phyloP scores from a whole-genome alignment of 2,329 filamentous ascomycete species.

The Pyricularia grisea region DNA sequence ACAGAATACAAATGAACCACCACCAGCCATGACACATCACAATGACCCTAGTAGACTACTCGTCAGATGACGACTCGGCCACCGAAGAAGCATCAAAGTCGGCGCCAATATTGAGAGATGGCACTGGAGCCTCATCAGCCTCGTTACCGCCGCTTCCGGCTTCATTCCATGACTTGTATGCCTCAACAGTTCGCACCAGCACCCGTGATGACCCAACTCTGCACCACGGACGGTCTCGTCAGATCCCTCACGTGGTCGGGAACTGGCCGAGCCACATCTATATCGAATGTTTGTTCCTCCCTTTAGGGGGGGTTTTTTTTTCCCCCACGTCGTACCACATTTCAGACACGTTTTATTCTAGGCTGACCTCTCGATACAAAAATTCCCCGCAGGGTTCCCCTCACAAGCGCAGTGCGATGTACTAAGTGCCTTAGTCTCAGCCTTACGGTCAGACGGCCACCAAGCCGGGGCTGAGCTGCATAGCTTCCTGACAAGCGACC shows the following conservation, averaged over 20 bases:
- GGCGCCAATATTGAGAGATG: neutral
- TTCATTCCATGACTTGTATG: conserved; percentile 83
- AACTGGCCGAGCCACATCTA: conserved; percentile 93
- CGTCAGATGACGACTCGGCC: conserved; percentile 14
- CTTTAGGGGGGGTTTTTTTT: conserved; percentile 9
- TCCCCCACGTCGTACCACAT: neutral
- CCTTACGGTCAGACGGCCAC: conserved; percentile 19
- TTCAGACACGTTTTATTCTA: neutral
- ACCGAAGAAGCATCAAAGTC: neutral
- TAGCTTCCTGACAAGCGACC: conserved; percentile 66
- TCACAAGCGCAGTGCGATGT: conserved; percentile 32
- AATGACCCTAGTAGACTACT: conserved; percentile 30
- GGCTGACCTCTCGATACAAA: neutral
- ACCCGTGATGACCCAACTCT: conserved; percentile 73
- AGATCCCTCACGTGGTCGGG: conserved; percentile 74
- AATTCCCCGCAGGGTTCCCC: conserved; percentile 40
- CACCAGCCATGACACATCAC: neutral
- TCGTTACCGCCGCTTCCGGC: conserved; percentile 65
- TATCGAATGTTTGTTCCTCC: conserved; percentile 69
- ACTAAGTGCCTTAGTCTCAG: conserved; percentile 33
- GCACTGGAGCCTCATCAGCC: conserved; percentile 3
- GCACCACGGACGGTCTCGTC: conserved; percentile 75
- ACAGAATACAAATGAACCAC: conserved; percentile 11
- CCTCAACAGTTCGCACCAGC: conserved; percentile 67
- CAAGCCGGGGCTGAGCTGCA: conserved; percentile 34